Conservation (phyloP, 1,284 basidiomycete genomes). For the Flammula alnicola region DNA sequence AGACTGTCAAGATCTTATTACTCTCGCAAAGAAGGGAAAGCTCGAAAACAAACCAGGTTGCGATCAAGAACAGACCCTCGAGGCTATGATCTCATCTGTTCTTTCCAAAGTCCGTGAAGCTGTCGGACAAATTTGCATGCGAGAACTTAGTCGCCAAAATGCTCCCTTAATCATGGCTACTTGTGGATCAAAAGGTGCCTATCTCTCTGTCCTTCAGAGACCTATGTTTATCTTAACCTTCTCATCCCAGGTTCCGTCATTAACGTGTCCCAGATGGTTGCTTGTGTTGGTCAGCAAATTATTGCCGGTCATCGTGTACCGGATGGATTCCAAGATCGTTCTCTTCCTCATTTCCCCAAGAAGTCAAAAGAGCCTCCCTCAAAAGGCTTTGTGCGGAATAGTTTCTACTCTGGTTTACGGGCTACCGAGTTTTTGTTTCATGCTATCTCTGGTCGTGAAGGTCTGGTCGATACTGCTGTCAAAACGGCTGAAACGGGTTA, state of each 20-base stretch:
- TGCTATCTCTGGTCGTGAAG: slow-evolving; percentile 98
- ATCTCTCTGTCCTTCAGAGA: slow-evolving; percentile 3
- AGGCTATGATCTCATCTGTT: slow-evolving; percentile 93
- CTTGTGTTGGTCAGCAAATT: slow-evolving; percentile 99
- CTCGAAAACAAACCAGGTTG: slow-evolving; percentile 97
- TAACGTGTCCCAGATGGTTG: slow-evolving; percentile 99
- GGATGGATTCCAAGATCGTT: slow-evolving; percentile 99
- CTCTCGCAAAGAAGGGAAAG: slow-evolving; percentile 89
- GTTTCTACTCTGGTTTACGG: slow-evolving; percentile 93
- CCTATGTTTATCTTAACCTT: background rate
- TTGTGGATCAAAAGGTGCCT: slow-evolving; percentile 94
- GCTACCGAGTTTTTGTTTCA: slow-evolving; percentile 99
- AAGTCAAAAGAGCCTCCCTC: slow-evolving; percentile 97
- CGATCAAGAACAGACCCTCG: slow-evolving; percentile 96
- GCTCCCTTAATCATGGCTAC: slow-evolving; percentile 99
- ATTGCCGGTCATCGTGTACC: slow-evolving; percentile 98
- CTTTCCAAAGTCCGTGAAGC: slow-evolving; percentile 95
- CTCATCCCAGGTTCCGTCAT: slow-evolving; percentile 85
- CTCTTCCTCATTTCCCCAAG: slow-evolving; percentile 97
- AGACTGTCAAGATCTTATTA: slow-evolving; percentile 87
- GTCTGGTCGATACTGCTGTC: slow-evolving; percentile 98
- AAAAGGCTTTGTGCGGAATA: slow-evolving; percentile 98
- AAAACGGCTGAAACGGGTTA: slow-evolving; percentile 99
- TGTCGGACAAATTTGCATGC: slow-evolving; percentile 98
- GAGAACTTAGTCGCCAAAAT: slow-evolving; percentile 94